Evolutionary conservation across 164 flowering plant genomes (phyloP), one percentile per base, ranked within the genome.

Genomic region (Kalanchoe fedtschenkoi): DNA sequence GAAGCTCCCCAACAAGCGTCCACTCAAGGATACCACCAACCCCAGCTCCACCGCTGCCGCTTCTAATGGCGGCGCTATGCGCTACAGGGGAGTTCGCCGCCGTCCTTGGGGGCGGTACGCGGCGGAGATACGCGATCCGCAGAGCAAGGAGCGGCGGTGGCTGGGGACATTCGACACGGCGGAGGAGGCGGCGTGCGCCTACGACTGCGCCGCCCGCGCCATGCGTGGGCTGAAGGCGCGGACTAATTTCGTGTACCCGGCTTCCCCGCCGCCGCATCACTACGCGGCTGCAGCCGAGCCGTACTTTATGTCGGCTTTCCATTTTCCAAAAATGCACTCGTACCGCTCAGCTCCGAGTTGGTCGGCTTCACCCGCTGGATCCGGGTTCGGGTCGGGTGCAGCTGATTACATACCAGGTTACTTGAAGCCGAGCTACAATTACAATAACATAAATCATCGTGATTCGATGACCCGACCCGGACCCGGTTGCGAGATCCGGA

Each of bases 41-140:
- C 46, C 46, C 17, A 42, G 0, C 46, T 14, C 46, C 51, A 44
- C 22, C 24, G 0, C 51, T 44, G 33, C 5, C 39, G 11, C 28
- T 5, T 4, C 61, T 2, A 34, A 19, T 38, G 34, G 34, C 34
- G 34, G 38, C 6, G 24, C 61, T 15, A 58, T 37, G 21, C 38
- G 61, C 26, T 58, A 58, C 61, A 39, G 61, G 9, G 61, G 61
- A 2, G 61, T 58, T 0, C 61, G 61, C 6, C 61, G 61, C 41
- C 61, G 61, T 58, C 61, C 61, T 6, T 58, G 61, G 61, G 61
- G 61, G 13, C 38, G 61, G 0, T 58, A 58, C 28, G 61, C 61
- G 1, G 61, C 61, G 3, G 61, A 58, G n/a, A 58, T 58, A 1
- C 38, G 61, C 21, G 61, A 58, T 41, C 61, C 61, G 5, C 61